These are phyloP conservation scores for Salix suchowensis DNA, from an alignment of 345 rosid species.

Conservation along the genomic window DNA sequence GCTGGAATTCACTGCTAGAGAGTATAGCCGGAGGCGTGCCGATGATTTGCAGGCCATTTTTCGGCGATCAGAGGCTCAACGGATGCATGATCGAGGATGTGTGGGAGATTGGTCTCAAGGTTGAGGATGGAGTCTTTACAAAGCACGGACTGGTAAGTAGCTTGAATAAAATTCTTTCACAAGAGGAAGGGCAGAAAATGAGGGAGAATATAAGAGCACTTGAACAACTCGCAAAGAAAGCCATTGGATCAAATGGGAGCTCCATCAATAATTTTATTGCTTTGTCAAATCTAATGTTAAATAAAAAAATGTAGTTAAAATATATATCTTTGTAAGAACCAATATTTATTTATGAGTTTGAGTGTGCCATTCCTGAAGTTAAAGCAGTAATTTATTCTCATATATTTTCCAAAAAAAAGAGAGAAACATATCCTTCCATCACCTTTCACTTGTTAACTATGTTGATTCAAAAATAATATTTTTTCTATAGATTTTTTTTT, in stretches of 20 bases:
- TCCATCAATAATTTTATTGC: slow-evolving; percentile 16
- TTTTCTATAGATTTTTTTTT: too few relatives aligned
- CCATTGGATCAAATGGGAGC: slow-evolving; percentile 17
- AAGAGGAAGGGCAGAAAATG: slow-evolving; percentile 19
- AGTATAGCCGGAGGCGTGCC: slow-evolving; percentile 33
- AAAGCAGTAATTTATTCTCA: too few relatives aligned
- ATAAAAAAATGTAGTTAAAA: too few relatives aligned
- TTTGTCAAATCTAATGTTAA: neutral
- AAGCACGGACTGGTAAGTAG: slow-evolving; percentile 9
- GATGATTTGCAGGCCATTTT: slow-evolving; percentile 39
- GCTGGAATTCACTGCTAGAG: slow-evolving; percentile 41
- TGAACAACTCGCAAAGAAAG: slow-evolving; percentile 6
- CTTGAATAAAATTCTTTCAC: slow-evolving; percentile 7
- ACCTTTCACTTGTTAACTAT: too few relatives aligned
- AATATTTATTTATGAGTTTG: too few relatives aligned
- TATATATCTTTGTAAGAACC: too few relatives aligned
- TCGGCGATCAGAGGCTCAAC: slow-evolving; percentile 38
- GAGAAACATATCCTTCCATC: too few relatives aligned
- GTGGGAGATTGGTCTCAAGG: slow-evolving; percentile 25
- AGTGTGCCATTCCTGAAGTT: too few relatives aligned
- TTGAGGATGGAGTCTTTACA: slow-evolving; percentile 18
- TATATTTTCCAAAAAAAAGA: too few relatives aligned
- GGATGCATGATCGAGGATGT: slow-evolving; percentile 28
- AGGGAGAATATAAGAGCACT: slow-evolving; percentile 17
- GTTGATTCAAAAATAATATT: too few relatives aligned